These are phyloP conservation scores for Cokeromyces recurvatus DNA, from an alignment of 371 early-diverging fungal species.

Conservation along the genomic window DNA sequence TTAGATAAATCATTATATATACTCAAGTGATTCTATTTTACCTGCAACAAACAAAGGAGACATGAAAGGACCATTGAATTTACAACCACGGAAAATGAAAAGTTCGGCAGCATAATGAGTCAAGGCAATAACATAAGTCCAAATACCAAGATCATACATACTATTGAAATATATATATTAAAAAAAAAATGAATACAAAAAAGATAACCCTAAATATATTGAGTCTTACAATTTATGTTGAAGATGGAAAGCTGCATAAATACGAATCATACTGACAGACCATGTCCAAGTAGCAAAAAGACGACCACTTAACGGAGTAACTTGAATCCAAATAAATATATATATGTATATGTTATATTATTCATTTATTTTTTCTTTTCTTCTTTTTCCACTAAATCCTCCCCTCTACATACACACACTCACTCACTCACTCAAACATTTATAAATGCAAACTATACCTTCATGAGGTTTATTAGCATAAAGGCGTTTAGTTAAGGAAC, in stretches of 20 bases:
- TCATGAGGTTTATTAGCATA: slow-evolving; percentile 60
- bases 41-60: slow-evolving; percentile 69
- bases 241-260: slow-evolving; percentile 75
- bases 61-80: slow-evolving; percentile 54
- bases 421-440: no score
- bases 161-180: slow-evolving; percentile 25
- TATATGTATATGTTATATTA: neutral
- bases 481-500: slow-evolving; percentile 62
- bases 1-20: neutral
- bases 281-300: slow-evolving; percentile 82
- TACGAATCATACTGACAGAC: slow-evolving; percentile 67
- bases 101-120: slow-evolving; percentile 67
- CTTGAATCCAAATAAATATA: slow-evolving; percentile 25
- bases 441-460: no score
- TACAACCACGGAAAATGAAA: slow-evolving; percentile 68
- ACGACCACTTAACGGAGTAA: slow-evolving; percentile 65
- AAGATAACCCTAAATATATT: neutral
- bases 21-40: slow-evolving; percentile 19
- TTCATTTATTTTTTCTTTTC: neutral
- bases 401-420: no score
- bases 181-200: neutral
- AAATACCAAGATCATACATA: slow-evolving; percentile 65
- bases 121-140: slow-evolving; percentile 71
- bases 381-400: no score
- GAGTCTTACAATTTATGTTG: slow-evolving; percentile 58